Evolutionary conservation across 2,329 filamentous ascomycete species (phyloP), one percentile per base, ranked within the genome.

Genomic region (Zalaria sp.): DNA sequence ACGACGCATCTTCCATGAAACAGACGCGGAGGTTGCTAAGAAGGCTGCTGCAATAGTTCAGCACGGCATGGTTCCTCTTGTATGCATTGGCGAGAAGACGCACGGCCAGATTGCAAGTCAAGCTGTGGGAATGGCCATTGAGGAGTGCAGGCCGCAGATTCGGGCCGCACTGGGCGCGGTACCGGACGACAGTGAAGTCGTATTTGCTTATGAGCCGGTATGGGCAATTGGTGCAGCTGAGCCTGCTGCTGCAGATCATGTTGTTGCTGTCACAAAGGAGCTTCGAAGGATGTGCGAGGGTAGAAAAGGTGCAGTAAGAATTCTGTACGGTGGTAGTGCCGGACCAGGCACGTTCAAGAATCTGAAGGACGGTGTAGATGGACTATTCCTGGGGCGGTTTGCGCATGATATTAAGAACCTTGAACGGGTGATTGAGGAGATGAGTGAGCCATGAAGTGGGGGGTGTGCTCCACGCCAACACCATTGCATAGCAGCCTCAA

Each of bases 191-290:
- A 73, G 77, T 0, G 79, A 86, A 38, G 71, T 91, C 4, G 73
- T 89, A 5, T 70, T 93, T 43, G 85, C 85, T 1, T 93, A 93
- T 55, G 85, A 93, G 65, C 85, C 85, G 5, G 83, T 91, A 1
- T 93, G 85, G 85, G 85, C 85, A 1, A 93, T 91, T 59, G 85
- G 85, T 0, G 79, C 83, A 6, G 66, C 72, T 1, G 67, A 79
- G 53, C 84, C 85, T 2, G 85, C 85, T 0, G 71, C 71, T 5
- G 73, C 79, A 11, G 77, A 79, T 46, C 80, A 93, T 55, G 81
- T 93, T 0, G 71, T 80, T 3, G 72, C 68, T 32, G 83, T 91
- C 2, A 78, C 82, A 10, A 70, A 71, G 51, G 75, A 74, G 11
- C 68, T 88, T 38, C 69, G 79, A 41, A 69, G 74, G 26, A 64